Evolutionary conservation across 1,284 basidiomycete genomes (phyloP), one percentile per base, ranked within the genome.

Genomic region (Apiotrichum veenhuisii): DNA sequence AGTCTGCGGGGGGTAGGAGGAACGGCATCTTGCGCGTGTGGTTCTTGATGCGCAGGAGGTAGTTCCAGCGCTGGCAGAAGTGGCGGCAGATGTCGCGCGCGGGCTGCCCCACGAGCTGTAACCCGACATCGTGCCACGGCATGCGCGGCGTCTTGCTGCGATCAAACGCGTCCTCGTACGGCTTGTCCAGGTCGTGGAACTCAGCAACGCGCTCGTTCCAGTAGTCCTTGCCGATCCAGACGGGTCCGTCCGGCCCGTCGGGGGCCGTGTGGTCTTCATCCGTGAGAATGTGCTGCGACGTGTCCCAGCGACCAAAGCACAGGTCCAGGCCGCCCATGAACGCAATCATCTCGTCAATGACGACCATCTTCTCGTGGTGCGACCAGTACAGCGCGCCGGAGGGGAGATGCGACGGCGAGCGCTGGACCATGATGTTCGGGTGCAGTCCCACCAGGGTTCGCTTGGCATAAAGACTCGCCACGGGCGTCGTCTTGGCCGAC

Each of bases 351-450:
- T 97, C 91, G 74, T 99, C 96, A 61, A 98, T 91, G 17, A 98
- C 91, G 73, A 95, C 98, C 58, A 99, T 75, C 76, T 98, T 99
- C 80, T 99, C 96, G 77, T 98, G 96, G 78, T 96, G 93, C 33
- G 92, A 92, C 95, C 95, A 98, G 73, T 96, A 96, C 74, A 97
- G 92, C 0, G 94, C 98, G 4, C 95, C 94, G 0, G 93, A 97
- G 70, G 94, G 89, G 74, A 98, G 93, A 77, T 98, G 95, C 5
- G 91, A 95, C 0, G 96, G 96, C 15, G 94, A 98, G 40, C 96
- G 85, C 74, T 98, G 96, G 3, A 98, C 86, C 83, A 94, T 87
- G 59, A 99, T 90, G 75, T 98, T 98, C 11, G 87, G 87, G 71
- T 98, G 94, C 36, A 98, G 78, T 1, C 82, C 82, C 22, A 84